Evolutionary conservation across 352 stramenopile genomes (phyloP), one percentile per base, ranked within the genome.

Genomic region (Phytopythium vexans): DNA sequence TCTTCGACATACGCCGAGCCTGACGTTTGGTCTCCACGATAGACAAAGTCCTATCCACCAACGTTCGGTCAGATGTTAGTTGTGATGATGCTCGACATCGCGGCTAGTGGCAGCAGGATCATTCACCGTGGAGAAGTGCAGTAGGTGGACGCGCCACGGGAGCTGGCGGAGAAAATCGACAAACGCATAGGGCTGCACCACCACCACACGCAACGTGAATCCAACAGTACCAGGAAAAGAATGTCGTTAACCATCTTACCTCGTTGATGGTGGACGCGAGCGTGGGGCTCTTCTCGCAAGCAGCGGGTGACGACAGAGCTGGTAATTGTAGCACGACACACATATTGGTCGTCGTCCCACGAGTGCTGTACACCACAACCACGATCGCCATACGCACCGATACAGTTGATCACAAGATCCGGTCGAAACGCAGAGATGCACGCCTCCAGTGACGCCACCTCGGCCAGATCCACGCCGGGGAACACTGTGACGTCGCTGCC

Each of bases 51-150:
- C 72, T 83, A 31, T 4, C 41, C 3, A 4, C 4, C 21, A 15
- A 12, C 27, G 15, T 35, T 10, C 8, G 6, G 14, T 14, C 33
- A 41, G 7, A 40, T n/a, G 36, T 27, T 27, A 27, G 21, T 27
- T 27, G 15, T 10, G 11, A 10, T 49, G 15, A 21, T 36, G 10
- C 8, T 35, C 21, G 4, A 27, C 33, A 35, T n/a, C 4, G 34
- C 14, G 1, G 40, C 33, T 6, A 49, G 40, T 12, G 35, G 27
- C 1, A 45, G 6, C 15, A 50, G 16, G 52, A 7, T 37, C 4
- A 54, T 55, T 41, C 15, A 74, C 72, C 32, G 77, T 88, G 11
- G 77, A 88, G 40, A 89, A 87, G 50, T 89, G 78, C 12, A 87
- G 36, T 39, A 86, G 70, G 31, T 67, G 64, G 35, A 78, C 38